phyloP scores from a whole-genome alignment of 768 basidiomycete species.

The Mycena haematopus region DNA sequence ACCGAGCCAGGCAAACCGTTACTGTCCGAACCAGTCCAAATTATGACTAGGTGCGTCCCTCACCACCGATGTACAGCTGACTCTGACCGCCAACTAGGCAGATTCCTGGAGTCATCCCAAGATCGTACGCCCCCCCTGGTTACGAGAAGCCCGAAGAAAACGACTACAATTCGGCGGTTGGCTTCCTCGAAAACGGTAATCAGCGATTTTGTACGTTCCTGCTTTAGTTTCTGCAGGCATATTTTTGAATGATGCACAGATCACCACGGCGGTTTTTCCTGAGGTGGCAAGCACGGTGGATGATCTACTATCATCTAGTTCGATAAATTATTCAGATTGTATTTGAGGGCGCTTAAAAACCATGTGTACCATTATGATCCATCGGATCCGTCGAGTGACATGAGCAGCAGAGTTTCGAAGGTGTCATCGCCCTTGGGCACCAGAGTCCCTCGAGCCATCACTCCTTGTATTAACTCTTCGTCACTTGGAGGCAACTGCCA shows the following conservation, averaged over 20 bases:
- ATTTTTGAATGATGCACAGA: constrained; percentile 12
- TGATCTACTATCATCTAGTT: no score
- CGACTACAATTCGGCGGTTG: constrained; percentile 59
- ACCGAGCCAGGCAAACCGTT: constrained; percentile 32
- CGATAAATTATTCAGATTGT: constrained; percentile 12
- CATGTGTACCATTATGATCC: constrained; percentile 13
- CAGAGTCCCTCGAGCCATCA: constrained; percentile 54
- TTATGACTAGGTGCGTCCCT: constrained; percentile 38
- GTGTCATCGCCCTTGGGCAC: constrained; percentile 65
- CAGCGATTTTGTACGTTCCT: constrained; percentile 47
- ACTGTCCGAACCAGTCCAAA: constrained; percentile 46
- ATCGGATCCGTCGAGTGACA: constrained; percentile 42
- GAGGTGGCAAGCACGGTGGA: not conserved
- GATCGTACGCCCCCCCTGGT: constrained; percentile 59
- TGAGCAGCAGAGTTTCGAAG: constrained; percentile 70
- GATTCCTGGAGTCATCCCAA: constrained; percentile 44
- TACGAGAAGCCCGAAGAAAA: constrained; percentile 49
- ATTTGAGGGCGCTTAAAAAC: not conserved
- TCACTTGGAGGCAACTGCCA: constrained; percentile 64
- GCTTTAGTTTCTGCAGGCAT: not conserved
- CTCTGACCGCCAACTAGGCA: constrained; percentile 34
- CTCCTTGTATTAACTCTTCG: constrained; percentile 60
- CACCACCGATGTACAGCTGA: not conserved
- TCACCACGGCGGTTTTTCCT: constrained; percentile 32
- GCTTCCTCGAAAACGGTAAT: constrained; percentile 62